Evolutionary conservation across 176 grass and related monocot species (phyloP).

Genomic region (Cymbopogon citratus): DNA sequence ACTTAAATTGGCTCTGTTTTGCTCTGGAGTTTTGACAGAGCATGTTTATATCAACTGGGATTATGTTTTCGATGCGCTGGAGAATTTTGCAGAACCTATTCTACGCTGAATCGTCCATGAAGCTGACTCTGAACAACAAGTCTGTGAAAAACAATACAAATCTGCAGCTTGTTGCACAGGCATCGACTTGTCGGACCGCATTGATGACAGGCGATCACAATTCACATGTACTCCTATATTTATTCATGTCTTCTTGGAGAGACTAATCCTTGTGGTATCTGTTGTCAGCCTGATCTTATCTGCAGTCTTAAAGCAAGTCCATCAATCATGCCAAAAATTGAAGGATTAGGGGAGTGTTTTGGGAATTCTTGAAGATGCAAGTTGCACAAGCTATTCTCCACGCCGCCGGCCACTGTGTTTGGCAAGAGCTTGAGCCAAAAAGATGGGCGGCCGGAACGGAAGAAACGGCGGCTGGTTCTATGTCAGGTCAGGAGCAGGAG

Average conservation of each 20-base stretch:
- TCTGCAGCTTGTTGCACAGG: not conserved
- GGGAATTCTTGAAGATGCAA: too few species aligned
- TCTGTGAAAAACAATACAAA: not conserved
- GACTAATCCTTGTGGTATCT: not conserved
- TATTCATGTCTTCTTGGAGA: not conserved
- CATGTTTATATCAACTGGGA: not conserved
- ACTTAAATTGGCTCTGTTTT: not conserved
- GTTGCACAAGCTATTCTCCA: not conserved
- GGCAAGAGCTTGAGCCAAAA: constrained; percentile 16
- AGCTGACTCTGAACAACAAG: not conserved
- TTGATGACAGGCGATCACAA: not conserved
- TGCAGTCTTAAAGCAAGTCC: not conserved
- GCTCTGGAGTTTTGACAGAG: not conserved
- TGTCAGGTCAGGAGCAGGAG: not conserved
- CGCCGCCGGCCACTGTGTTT: not conserved
- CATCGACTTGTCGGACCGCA: not conserved
- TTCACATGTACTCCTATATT: too few species aligned
- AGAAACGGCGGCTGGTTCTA: constrained; percentile 30
- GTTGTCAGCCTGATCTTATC: not conserved
- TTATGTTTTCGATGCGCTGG: constrained; percentile 18
- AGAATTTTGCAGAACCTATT: not conserved
- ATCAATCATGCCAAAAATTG: too few species aligned
- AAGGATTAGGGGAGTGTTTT: too few species aligned
- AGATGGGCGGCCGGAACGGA: constrained; percentile 27
- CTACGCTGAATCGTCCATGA: not conserved